A percentile compares a stretch with the other conserved stretches of the same genome.
Evolutionary conservation across 2,329 filamentous ascomycete genomes (phyloP).

Genomic region (Colletotrichum liriopes): DNA sequence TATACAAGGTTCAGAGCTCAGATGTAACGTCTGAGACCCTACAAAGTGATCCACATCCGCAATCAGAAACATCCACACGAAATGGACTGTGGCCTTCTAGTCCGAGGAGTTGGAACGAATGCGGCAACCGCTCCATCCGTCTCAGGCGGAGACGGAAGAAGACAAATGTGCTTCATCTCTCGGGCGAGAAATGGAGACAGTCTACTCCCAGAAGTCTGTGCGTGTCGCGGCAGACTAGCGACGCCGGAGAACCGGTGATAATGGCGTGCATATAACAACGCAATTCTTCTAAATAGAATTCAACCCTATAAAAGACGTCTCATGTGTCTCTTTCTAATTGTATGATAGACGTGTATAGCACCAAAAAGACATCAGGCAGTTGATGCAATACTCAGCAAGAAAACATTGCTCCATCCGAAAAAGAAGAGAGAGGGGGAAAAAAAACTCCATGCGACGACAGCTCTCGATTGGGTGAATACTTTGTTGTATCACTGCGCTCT

Average conservation of each 20-base stretch:
- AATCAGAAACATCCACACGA: conserved; percentile 6
- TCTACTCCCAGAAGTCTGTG: background rate
- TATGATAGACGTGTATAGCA: no score
- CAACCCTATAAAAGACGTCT: no score
- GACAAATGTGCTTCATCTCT: background rate
- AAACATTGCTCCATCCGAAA: no score
- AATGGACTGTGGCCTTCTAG: background rate
- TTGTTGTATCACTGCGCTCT: no score
- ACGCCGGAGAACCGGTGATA: background rate
- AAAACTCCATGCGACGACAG: no score
- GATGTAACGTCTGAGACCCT: conserved; percentile 5
- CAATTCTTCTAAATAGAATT: no score
- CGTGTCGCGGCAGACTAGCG: background rate
- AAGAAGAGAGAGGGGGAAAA: no score
- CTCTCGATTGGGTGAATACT: no score
- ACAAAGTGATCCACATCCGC: background rate
- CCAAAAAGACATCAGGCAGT: no score
- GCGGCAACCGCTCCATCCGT: background rate
- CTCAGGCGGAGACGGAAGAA: background rate
- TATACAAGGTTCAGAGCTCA: conserved; percentile 15
- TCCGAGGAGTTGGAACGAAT: background rate
- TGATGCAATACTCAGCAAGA: no score
- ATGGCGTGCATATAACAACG: no score
- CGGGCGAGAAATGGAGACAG: background rate
- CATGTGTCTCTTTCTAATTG: no score